Conservation (phyloP, 2,329 filamentous ascomycete genomes). For the Pseudogymnoascus sp. region DNA sequence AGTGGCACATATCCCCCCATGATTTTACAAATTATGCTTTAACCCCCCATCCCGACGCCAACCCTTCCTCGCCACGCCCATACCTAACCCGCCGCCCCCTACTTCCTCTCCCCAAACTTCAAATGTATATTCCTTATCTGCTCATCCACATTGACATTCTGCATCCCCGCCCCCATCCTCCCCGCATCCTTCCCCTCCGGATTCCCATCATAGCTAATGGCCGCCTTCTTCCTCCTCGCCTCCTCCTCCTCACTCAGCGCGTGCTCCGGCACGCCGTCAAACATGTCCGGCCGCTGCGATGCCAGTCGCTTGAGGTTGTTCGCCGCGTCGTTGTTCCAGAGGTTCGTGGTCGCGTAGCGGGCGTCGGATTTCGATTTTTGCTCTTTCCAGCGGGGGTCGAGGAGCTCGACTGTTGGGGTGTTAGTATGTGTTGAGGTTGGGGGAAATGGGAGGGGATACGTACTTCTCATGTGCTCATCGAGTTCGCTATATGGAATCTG, state of each 20-base stretch:
- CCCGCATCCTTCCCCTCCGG: slow-evolving; percentile 53
- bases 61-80: not conserved
- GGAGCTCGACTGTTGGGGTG: slow-evolving; percentile 59
- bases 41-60: not conserved
- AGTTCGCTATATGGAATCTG: slow-evolving; percentile 81
- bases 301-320: slow-evolving; percentile 94
- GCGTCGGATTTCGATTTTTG: slow-evolving; percentile 85
- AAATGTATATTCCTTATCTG: slow-evolving; percentile 68
- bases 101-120: slow-evolving; percentile 39
- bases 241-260: slow-evolving; percentile 67
- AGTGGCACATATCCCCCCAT: not conserved
- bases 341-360: slow-evolving; percentile 76
- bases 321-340: slow-evolving; percentile 80
- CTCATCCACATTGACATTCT: slow-evolving; percentile 73
- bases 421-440: slow-evolving; percentile 14
- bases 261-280: slow-evolving; percentile 66
- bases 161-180: slow-evolving; percentile 46
- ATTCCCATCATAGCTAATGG: slow-evolving; percentile 60
- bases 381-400: slow-evolving; percentile 93
- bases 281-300: slow-evolving; percentile 80
- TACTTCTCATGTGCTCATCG: slow-evolving; percentile 85
- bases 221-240: slow-evolving; percentile 68
- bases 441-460: slow-evolving; percentile 24
- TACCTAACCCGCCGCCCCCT: not conserved
- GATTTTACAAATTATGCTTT: slow-evolving; percentile 8